These are phyloP conservation scores for Puya raimondii DNA, from an alignment of 176 grass and related monocot species.

Conservation along the genomic window DNA sequence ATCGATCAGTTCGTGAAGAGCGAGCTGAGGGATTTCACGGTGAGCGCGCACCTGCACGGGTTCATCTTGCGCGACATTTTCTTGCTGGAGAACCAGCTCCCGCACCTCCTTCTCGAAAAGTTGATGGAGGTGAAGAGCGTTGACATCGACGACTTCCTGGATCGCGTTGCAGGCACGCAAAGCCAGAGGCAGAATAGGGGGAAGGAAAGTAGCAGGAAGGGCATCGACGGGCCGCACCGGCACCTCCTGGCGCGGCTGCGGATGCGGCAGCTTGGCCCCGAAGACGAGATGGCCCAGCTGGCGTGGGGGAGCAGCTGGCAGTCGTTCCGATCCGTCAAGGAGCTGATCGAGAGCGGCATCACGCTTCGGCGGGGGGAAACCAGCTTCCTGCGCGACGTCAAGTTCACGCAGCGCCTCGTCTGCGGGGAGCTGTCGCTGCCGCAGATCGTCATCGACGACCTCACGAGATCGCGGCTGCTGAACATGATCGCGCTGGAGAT, in stretches of 20 bases:
- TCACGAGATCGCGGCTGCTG: not conserved
- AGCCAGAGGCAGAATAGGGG: too few species aligned
- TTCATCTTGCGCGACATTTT: not conserved
- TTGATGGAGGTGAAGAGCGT: not conserved
- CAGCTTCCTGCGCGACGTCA: not conserved
- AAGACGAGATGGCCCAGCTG: too few species aligned
- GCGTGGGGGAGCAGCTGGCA: not conserved
- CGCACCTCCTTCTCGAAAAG: not conserved
- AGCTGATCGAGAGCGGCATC: not conserved
- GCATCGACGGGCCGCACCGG: too few species aligned
- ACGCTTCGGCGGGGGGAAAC: not conserved
- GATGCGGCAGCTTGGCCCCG: too few species aligned
- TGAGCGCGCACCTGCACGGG: rapidly evolving
- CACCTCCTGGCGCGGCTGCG: too few species aligned
- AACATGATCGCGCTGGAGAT: conserved; percentile 8
- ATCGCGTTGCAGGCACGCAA: too few species aligned
- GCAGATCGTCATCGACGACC: not conserved
- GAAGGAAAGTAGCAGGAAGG: too few species aligned
- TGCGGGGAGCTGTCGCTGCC: conserved; percentile 1
- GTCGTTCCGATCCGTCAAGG: not conserved
- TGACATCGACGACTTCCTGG: too few species aligned
- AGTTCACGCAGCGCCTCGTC: not conserved
- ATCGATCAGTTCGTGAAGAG: not conserved
- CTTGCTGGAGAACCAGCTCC: conserved; percentile 10
- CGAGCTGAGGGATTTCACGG: not conserved